Percentiles rank a stretch among this genome's conserved stretches.
These are phyloP conservation scores for Paramecium pentaurelia DNA, from an alignment of 73 alveolate species.

Conservation along the genomic window DNA sequence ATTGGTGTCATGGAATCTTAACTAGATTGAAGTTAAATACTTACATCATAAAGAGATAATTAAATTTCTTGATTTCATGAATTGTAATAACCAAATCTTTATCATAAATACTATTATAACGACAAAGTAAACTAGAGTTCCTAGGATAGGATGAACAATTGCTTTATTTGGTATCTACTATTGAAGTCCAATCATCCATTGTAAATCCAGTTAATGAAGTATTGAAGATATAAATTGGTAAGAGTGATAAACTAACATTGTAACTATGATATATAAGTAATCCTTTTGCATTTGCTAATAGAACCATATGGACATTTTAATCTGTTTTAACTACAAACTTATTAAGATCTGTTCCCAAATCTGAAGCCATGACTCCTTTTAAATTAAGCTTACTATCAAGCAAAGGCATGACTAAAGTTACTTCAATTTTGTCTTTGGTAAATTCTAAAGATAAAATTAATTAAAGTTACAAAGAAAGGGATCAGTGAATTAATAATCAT, in stretches of 20 bases:
- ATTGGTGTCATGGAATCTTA: neutral
- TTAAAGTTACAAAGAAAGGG: neutral
- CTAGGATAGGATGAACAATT: neutral
- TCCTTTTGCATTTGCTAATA: neutral
- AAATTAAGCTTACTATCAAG: neutral
- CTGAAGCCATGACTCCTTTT: conserved; percentile 26
- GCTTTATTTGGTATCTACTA: neutral
- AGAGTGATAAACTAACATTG: neutral
- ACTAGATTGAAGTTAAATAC: neutral
- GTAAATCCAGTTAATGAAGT: neutral
- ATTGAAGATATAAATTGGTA: neutral
- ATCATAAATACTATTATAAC: neutral
- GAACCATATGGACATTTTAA: neutral
- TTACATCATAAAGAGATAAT: neutral
- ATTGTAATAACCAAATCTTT: neutral
- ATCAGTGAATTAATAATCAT: conserved; percentile 21
- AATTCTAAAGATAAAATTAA: neutral
- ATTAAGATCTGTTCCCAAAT: conserved; percentile 7
- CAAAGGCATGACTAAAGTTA: neutral
- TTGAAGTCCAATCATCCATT: neutral
- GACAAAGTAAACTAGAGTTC: neutral
- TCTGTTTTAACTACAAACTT: neutral
- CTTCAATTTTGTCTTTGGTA: conserved; percentile 23
- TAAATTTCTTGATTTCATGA: neutral
- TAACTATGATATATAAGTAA: neutral